Conservation (phyloP, 2,329 filamentous ascomycete species). For the Fusarium irregulare region DNA sequence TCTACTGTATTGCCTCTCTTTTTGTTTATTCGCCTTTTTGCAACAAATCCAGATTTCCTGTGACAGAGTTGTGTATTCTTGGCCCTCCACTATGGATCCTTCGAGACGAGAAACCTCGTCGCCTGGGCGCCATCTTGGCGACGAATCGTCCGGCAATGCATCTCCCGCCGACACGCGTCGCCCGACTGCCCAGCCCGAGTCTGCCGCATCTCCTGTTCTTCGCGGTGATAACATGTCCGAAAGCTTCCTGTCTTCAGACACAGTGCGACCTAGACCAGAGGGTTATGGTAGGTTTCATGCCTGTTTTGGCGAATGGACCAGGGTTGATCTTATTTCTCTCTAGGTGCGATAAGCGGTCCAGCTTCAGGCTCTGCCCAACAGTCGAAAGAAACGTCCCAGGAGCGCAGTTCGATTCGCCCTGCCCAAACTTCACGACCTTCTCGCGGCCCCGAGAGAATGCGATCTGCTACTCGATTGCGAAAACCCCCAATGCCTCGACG, state of each 20-base stretch:
- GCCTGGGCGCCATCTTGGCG: constrained; percentile 52
- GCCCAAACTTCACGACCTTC: constrained; percentile 53
- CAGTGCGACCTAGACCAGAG: constrained; percentile 68
- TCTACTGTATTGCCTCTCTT: constrained; percentile 3
- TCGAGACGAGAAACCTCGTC: constrained; percentile 50
- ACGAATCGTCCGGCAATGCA: constrained; percentile 52
- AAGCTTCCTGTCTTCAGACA: constrained; percentile 69
- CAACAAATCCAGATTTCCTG: constrained; percentile 18
- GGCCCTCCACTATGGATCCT: constrained; percentile 57
- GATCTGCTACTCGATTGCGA: constrained; percentile 64
- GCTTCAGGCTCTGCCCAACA: constrained; percentile 47
- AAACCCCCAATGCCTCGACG: constrained; percentile 81
- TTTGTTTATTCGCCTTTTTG: constrained; percentile 15
- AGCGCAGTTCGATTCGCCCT: constrained; percentile 53
- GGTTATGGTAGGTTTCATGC: constrained; percentile 63
- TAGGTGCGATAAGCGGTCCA: constrained; percentile 45
- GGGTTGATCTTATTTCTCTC: constrained; percentile 29
- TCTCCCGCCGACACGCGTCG: constrained; percentile 64
- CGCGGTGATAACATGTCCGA: constrained; percentile 60
- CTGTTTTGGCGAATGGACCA: constrained; percentile 11
- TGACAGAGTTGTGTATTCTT: constrained; percentile 15
- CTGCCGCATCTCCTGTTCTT: constrained; percentile 49
- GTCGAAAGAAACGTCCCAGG: constrained; percentile 54
- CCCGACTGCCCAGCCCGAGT: constrained; percentile 53
- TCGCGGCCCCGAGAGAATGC: constrained; percentile 60